Base-by-base conservation (phyloP, 225 moss, liverwort and hornwort species). In the Marchantia polymorpha region DNA sequence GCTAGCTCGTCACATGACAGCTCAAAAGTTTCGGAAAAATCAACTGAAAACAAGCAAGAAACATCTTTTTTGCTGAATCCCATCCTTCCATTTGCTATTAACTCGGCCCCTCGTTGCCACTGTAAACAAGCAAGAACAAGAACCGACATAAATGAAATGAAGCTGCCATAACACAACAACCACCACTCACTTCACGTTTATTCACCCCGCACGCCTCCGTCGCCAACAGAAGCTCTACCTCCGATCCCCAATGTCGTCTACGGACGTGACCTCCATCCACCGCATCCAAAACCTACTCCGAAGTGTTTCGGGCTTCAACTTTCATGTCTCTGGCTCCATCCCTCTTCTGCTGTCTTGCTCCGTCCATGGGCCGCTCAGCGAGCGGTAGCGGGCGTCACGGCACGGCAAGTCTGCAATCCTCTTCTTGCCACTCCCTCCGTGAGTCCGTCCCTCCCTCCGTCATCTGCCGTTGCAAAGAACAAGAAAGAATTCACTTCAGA, bases 401-500 rank as follows among this genome's bases (percentile, higher is more conserved):
- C 39, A 39, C 17, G 59, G 61, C n/a, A 61, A 61, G n/a, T 61
- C 39, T 39, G 39, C 39, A 39, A 39, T 39, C 39, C 39, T 39
- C 39, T 39, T 39, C 39, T 39, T 39, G 39, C 39, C 39, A 39
- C 39, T 39, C 39, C 39, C 39, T 39, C 39, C 39, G 39, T 39
- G 39, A 39, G 39, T 39, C 39, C 39, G 39, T 39, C 39, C 39
- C 39, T 39, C 3, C 39, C 39, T 39, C 39, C 39, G 5, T 22
- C 61, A 61, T n/a, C 6, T 0, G 9, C 61, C 16, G 16, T 22
- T 10, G 0, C 10, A 65, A 20, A 49, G n/a, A 48, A 22, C 70
- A 70, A 70, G 70, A 70, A 70, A 70, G 22, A 46, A 47, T 69
- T 8, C 39, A 70, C 20, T 70, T 70, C 70, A 70, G 0, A 49